Evolutionary conservation across 2,329 filamentous ascomycete species (phyloP), one percentile per base, ranked within the genome.

Genomic region (Fusarium burgessii): DNA sequence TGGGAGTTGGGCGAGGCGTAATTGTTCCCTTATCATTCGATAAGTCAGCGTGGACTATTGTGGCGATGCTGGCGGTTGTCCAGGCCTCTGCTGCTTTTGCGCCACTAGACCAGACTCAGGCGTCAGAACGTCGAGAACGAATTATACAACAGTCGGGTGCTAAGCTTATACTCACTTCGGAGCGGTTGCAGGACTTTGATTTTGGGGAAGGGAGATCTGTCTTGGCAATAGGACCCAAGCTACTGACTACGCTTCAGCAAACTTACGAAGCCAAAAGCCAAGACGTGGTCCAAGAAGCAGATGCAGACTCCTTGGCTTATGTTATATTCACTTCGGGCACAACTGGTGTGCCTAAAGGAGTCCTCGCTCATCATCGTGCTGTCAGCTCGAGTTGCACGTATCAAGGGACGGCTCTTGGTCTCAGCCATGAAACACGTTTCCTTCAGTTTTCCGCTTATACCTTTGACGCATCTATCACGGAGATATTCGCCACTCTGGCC

Each of bases 81-180:
- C 80, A 79, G 52, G 76, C 79, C 40, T 79, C 79, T 17, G 78
- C 51, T 14, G 71, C 74, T 8, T 77, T 76, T 52, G 64, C 68
- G 12, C 78, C 79, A 0, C 58, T 83, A 2, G 81, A 84, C 52
- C 78, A 80, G n/a, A 77, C 79, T 38, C 69, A 52, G 25, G 47
- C 40, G 9, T 27, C 32, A 27, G 58, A 47, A 7, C 49, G 58
- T 9, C 47, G 58, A 46, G 58, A 51, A n/a, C 9, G 17, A 12
- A 25, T 58, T 8, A 36, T 58, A 6, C 15, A 15, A 20, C 56
- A 58, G 20, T 43, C 45, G 7, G 29, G 33, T 12, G 56, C 45
- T 8, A 58, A 58, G 17, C n/a, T 58, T 8, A 20, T 58, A 50
- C 56, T 58, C 8, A 52, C 59, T 33, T 50, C 51, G 10, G 46